Evolutionary conservation across 2,329 filamentous ascomycete genomes (phyloP).

Genomic region (Arthrocladium fulminans): DNA sequence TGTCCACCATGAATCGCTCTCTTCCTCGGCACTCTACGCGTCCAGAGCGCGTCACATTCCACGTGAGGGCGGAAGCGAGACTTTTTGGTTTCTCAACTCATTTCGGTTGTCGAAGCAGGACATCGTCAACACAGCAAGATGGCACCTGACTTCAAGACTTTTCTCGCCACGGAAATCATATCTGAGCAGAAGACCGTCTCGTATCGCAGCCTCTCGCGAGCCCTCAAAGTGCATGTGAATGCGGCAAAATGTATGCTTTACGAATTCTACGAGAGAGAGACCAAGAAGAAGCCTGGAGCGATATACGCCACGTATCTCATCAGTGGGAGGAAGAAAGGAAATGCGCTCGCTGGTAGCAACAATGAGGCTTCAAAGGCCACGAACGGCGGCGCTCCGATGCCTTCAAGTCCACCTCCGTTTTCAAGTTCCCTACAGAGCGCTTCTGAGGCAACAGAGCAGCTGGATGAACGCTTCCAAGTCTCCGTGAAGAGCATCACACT

Average conservation of each 20-base stretch:
- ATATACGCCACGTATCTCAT: slow-evolving; percentile 92
- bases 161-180: slow-evolving; percentile 65
- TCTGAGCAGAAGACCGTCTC: slow-evolving; percentile 66
- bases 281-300: slow-evolving; percentile 60
- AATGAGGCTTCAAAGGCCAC: slow-evolving; percentile 34
- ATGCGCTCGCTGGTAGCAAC: slow-evolving; percentile 14
- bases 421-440: slow-evolving; percentile 40
- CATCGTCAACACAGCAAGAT: slow-evolving; percentile 24
- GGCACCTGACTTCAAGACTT: slow-evolving; percentile 55
- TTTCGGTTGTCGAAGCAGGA: background rate
- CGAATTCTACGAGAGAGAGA: slow-evolving; percentile 74
- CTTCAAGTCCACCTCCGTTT: slow-evolving; percentile 48
- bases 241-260: slow-evolving; percentile 84
- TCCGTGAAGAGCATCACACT: slow-evolving; percentile 55
- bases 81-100: background rate
- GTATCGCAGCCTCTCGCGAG: slow-evolving; percentile 75
- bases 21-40: slow-evolving; percentile 5
- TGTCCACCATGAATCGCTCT: background rate
- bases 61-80: background rate
- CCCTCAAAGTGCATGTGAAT: slow-evolving; percentile 75
- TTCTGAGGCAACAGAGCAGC: slow-evolving; percentile 31
- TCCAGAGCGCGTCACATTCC: slow-evolving; percentile 1
- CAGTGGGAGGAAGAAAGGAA: slow-evolving; percentile 54
- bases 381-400: slow-evolving; percentile 57
- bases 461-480: slow-evolving; percentile 39